Base-by-base conservation (phyloP, 768 basidiomycete genomes). In the Candolleomyces aberdarensis region DNA sequence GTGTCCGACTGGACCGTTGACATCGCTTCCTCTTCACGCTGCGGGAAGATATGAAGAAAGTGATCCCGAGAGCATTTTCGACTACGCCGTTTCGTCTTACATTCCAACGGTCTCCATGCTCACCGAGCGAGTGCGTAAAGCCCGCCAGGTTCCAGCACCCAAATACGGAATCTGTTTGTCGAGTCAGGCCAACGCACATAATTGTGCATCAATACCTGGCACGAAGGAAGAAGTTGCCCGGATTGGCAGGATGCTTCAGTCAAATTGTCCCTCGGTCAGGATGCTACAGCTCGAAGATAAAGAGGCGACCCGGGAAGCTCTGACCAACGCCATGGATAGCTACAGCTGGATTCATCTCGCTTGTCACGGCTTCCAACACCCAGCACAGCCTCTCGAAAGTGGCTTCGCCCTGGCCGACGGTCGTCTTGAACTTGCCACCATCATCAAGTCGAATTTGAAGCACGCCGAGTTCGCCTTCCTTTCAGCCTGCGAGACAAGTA, bases 401-500 rank as follows among this genome's bases (percentile, higher is more conserved):
- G 69, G 64, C 5, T 68, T 71, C 22, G 52, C 63, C 47, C 60
- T 74, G 31, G 49, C 13, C 69, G 17, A 67, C 29, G 64, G 66
- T 2, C 51, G 47, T 26, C 62, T 70, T 15, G 63, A 55, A 65
- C 58, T 19, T 68, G 0, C 46, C 36, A 11, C 22, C 20, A 22
- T 62, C 66, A 3, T 64, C 63, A 8, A 32, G 49, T 32, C 58
- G 32, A 29, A 50, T 22, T 40, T 68, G 5, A 13, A 46, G 3
- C 47, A 59, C 20, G 59, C 66, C 13, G 65, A 69, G 26, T 64
- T 78, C 36, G 79, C 76, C 0, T 74, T 76, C 61, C 66, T 80
- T 2, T 77, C 78, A 0, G 78, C 79, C 0, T 79, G 79, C 57
- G 68, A 79, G 51, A 80, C 75, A 5, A 70, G 73, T 1, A 65